Percentiles rank a stretch among this genome's conserved stretches.
Evolutionary conservation across 2,329 filamentous ascomycete species (phyloP).

Genomic region (Sordariomycetes sp.): DNA sequence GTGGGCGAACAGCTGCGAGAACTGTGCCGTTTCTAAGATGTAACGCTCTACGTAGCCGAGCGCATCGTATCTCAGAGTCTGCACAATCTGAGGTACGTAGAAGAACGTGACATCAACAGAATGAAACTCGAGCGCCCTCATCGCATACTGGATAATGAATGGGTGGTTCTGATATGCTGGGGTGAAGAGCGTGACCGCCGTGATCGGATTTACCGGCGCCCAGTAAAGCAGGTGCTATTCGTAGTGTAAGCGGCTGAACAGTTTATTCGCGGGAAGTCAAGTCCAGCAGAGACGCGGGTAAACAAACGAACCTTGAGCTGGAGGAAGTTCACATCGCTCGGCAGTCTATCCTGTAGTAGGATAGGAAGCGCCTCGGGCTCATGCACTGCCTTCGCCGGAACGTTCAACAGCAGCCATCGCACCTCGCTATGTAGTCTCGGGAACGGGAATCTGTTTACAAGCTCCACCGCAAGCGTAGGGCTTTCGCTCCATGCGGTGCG

Average conservation of each 20-base stretch:
- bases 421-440: constrained; percentile 61
- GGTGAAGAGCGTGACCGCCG: constrained; percentile 84
- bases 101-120: constrained; percentile 97
- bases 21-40: constrained; percentile 90
- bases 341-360: constrained; percentile 63
- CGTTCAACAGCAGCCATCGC: constrained; percentile 66
- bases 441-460: constrained; percentile 68
- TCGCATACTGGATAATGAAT: constrained; percentile 90
- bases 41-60: constrained; percentile 93
- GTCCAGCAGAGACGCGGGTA: background rate
- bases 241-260: constrained; percentile 13
- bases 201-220: constrained; percentile 84
- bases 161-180: constrained; percentile 86
- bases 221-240: constrained; percentile 77
- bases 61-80: constrained; percentile 82
- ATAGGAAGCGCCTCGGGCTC: constrained; percentile 76
- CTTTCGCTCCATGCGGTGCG: constrained; percentile 79
- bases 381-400: constrained; percentile 67
- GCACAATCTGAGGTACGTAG: constrained; percentile 96
- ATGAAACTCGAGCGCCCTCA: constrained; percentile 87
- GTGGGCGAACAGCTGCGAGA: constrained; percentile 96
- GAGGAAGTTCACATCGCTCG: constrained; percentile 58
- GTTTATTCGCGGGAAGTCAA: background rate
- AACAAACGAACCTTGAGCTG: constrained; percentile 59
- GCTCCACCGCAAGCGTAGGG: constrained; percentile 75